A percentile compares a stretch with the other conserved stretches of the same genome.
These are phyloP conservation scores for Penicillium parvum DNA, from an alignment of 495 filamentous ascomycete species.

Conservation along the genomic window DNA sequence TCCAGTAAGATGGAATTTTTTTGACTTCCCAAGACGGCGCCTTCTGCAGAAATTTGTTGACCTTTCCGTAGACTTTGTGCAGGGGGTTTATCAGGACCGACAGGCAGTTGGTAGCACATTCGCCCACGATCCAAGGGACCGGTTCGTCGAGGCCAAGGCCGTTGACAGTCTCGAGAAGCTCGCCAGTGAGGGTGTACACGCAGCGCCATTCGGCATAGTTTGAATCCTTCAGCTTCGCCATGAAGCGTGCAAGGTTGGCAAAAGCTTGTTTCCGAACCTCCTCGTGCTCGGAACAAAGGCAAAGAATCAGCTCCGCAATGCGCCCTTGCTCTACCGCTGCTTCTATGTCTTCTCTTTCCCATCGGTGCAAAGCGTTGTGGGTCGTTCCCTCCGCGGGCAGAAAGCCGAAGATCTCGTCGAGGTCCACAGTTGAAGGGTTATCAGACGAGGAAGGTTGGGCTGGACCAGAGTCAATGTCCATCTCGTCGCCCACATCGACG, in stretches of 20 bases:
- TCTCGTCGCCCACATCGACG: constrained; percentile 15
- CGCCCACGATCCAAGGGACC: constrained; percentile 65
- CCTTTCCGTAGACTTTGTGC: constrained; percentile 78
- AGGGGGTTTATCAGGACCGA: constrained; percentile 68
- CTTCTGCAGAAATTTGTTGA: constrained; percentile 78
- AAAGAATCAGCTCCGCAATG: constrained; percentile 60
- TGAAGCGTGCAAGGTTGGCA: constrained; percentile 58
- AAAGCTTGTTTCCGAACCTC: constrained; percentile 77
- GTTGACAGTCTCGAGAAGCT: constrained; percentile 69
- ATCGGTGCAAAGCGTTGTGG: constrained; percentile 49
- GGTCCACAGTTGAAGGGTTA: constrained; percentile 22
- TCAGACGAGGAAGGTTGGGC: constrained; percentile 1
- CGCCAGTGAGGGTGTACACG: constrained; percentile 68
- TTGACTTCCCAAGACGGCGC: constrained; percentile 68
- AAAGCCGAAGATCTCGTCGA: constrained; percentile 39
- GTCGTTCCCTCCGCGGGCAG: constrained; percentile 39
- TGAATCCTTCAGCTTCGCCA: constrained; percentile 62
- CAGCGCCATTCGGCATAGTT: constrained; percentile 72
- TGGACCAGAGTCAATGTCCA: constrained; percentile 17
- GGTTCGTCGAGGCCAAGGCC: constrained; percentile 49
- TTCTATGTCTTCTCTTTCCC: constrained; percentile 69
- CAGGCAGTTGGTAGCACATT: constrained; percentile 68
- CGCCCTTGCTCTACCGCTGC: constrained; percentile 70
- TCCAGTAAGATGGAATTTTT: constrained; percentile 68
- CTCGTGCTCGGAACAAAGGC: constrained; percentile 67